Base-by-base conservation (phyloP, 2,329 filamentous ascomycete genomes). In the Neoarthrinium moseri region DNA sequence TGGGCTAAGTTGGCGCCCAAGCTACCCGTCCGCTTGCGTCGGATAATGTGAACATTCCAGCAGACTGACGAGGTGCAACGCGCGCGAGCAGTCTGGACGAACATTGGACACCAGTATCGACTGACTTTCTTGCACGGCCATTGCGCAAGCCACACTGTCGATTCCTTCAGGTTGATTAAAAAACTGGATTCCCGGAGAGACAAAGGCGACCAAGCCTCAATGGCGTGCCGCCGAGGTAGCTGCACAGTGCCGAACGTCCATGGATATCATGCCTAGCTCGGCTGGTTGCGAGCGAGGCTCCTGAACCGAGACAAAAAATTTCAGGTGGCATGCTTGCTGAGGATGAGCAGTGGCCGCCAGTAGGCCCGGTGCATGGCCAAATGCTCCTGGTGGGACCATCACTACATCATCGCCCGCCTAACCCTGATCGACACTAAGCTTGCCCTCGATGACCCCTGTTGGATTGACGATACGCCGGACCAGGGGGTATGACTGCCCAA, bases 351-450 rank as follows among this genome's bases (percentile, higher is more conserved):
- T 46, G 51, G n/a, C n/a, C n/a, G n/a, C n/a, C n/a, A n/a, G n/a
- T n/a, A n/a, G n/a, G n/a, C n/a, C n/a, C n/a, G n/a, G n/a, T n/a
- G n/a, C n/a, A n/a, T n/a, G 51, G 50, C 53, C 46, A 56, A 47
- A 45, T 52, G 52, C 47, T n/a, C 10, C 11, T 49, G 47, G 55
- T 57, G 51, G 53, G 54, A 48, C 48, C 51, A 52, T 49, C 55
- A 57, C 55, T 56, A 57, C 55, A 57, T 57, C 55, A 57, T 57
- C 53, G 50, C 48, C 46, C 39, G 45, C 46, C 52, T 51, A 53
- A 54, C 47, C 50, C 50, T 52, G 55, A 56, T 57, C 53, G 50
- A 48, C 51, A n/a, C n/a, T n/a, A n/a, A n/a, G 46, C 48, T 53
- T 45, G 51, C 49, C 53, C 54, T 52, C 17, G 41, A 6, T 18